Percentiles rank a stretch among this genome's conserved stretches.
These are phyloP conservation scores for Vanderwaltozyma polyspora DNA, from an alignment of 805 yeast genomes.

Conservation along the genomic window DNA sequence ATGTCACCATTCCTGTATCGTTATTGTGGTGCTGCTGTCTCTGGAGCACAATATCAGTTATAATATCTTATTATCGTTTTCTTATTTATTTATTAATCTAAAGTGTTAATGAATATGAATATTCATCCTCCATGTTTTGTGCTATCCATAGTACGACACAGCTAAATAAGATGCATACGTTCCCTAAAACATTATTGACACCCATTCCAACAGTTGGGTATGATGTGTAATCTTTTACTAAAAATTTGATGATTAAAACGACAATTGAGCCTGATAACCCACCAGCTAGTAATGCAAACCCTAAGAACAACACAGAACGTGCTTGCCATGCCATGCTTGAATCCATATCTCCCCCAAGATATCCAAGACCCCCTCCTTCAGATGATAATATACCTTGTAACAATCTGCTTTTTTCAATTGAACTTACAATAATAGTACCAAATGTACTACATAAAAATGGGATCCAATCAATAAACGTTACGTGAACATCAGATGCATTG, in stretches of 20 bases:
- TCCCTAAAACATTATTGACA: constrained; percentile 71
- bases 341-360: constrained; percentile 26
- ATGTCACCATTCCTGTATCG: no score
- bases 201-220: constrained; percentile 96
- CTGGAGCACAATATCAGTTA: no score
- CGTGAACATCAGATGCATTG: constrained; percentile 79
- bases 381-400: constrained; percentile 30
- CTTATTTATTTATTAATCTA: constrained; percentile 19
- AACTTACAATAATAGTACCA: constrained; percentile 70
- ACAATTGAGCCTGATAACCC: constrained; percentile 89
- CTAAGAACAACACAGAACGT: constrained; percentile 76
- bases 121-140: constrained; percentile 92
- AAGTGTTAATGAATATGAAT: constrained; percentile 79
- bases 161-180: constrained; percentile 73
- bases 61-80: no score
- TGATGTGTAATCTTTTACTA: constrained; percentile 57
- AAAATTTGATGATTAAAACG: constrained; percentile 74
- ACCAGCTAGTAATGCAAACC: constrained; percentile 86
- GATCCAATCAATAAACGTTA: constrained; percentile 90
- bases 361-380: constrained; percentile 25
- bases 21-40: no score
- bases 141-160: constrained; percentile 87
- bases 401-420: constrained; percentile 34
- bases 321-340: constrained; percentile 83
- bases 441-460: constrained; percentile 80